These are phyloP conservation scores for Gastrodia elata DNA, from an alignment of 106 monocot species.

Conservation along the genomic window DNA sequence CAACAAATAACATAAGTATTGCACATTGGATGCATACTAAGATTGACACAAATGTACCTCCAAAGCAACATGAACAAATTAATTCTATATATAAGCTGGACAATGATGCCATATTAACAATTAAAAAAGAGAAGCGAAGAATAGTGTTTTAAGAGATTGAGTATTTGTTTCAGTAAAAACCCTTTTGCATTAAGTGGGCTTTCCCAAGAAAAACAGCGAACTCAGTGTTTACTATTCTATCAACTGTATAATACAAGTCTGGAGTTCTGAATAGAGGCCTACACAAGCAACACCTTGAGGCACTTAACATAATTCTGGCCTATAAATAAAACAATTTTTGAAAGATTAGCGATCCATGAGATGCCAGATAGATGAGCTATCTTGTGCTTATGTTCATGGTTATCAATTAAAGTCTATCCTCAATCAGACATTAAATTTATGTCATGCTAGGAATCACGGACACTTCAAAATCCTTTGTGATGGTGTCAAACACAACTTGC, in stretches of 20 bases:
- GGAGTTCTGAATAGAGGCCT: too few relatives aligned
- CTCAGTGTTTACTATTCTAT: too few relatives aligned
- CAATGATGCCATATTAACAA: too few relatives aligned
- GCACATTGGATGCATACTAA: not conserved
- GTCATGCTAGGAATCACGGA: too few relatives aligned
- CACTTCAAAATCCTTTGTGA: too few relatives aligned
- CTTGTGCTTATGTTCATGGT: not conserved
- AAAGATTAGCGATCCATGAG: not conserved
- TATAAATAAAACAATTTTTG: not conserved
- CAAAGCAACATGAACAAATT: not conserved
- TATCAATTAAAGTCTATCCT: too few relatives aligned
- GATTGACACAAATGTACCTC: not conserved
- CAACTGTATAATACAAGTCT: too few relatives aligned
- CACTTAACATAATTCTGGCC: not conserved
- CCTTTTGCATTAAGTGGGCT: not conserved
- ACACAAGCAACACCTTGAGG: not conserved
- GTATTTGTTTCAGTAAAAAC: not conserved
- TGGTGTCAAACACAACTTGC: too few relatives aligned
- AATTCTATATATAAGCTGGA: too few relatives aligned
- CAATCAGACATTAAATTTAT: too few relatives aligned
- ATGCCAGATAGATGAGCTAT: not conserved
- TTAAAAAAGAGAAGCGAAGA: not conserved
- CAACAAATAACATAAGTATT: not conserved
- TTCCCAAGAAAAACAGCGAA: not conserved
- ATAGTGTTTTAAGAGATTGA: not conserved